phyloP scores from a whole-genome alignment of 2,329 filamentous ascomycete species.

The Exophiala aquamarina region DNA sequence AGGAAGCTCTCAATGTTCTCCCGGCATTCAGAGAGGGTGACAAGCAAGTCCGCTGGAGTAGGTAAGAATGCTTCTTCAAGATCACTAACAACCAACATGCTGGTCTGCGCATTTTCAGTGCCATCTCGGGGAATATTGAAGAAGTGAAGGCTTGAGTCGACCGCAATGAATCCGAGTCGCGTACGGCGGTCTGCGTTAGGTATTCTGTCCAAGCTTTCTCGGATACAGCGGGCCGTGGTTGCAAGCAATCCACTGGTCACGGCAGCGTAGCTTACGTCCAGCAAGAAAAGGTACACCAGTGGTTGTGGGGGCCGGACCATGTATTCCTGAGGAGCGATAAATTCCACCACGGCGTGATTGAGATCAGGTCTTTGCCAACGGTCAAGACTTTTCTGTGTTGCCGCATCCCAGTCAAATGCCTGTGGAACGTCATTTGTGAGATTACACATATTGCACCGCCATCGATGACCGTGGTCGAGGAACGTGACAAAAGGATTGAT shows the following conservation, averaged over 20 bases:
- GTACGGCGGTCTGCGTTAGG: slow-evolving; percentile 96
- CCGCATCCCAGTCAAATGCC: slow-evolving; percentile 96
- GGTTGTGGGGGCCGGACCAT: slow-evolving; percentile 98
- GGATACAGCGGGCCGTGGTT: slow-evolving; percentile 87
- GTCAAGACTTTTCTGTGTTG: slow-evolving; percentile 86
- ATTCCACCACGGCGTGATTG: slow-evolving; percentile 96
- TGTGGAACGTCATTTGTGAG: slow-evolving; percentile 98
- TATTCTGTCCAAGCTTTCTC: slow-evolving; percentile 93
- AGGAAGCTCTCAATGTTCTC: slow-evolving; percentile 91
- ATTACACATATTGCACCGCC: slow-evolving; percentile 99
- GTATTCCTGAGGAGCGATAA: slow-evolving; percentile 97
- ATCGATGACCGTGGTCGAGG: slow-evolving; percentile 92
- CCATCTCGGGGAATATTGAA: slow-evolving; percentile 90
- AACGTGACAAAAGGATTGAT: slow-evolving; percentile 98
- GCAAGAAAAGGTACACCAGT: slow-evolving; percentile 90
- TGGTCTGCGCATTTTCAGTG: slow-evolving; percentile 79
- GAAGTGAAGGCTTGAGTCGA: slow-evolving; percentile 93
- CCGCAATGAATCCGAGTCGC: slow-evolving; percentile 88
- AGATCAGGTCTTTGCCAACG: slow-evolving; percentile 89
- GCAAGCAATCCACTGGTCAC: slow-evolving; percentile 89
- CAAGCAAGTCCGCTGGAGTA: slow-evolving; percentile 85
- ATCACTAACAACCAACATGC: slow-evolving; percentile 92
- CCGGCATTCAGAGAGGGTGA: slow-evolving; percentile 84
- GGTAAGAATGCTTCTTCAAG: slow-evolving; percentile 95
- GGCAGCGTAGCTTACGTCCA: slow-evolving; percentile 89